phyloP scores from a whole-genome alignment of 2,329 filamentous ascomycete genomes.

The Ophiosphaerella narmari region DNA sequence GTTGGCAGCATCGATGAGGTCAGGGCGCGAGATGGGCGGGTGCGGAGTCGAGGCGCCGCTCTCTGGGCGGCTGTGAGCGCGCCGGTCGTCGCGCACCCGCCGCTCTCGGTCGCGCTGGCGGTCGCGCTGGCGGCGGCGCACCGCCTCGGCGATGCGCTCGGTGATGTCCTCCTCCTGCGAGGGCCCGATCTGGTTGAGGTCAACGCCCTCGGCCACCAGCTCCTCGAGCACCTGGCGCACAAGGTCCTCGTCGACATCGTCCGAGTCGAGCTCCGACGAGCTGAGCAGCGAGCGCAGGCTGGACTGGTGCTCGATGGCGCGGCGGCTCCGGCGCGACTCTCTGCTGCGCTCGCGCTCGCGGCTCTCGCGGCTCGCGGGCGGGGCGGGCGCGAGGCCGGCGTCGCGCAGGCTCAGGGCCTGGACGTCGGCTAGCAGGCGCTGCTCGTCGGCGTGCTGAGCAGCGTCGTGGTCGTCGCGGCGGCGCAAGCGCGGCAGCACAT shows the following conservation, averaged over 20 bases:
- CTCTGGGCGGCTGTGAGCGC: conserved; percentile 37
- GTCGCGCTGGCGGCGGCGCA: conserved; percentile 67
- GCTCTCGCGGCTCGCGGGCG: conserved; percentile 36
- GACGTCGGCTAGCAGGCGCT: conserved; percentile 71
- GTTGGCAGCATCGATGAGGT: conserved; percentile 50
- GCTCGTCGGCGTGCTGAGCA: conserved; percentile 72
- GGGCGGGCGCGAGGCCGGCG: conserved; percentile 54
- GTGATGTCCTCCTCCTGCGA: conserved; percentile 87
- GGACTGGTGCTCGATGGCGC: conserved; percentile 82
- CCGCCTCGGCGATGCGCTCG: conserved; percentile 87
- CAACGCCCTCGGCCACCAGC: conserved; percentile 83
- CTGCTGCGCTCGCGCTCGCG: conserved; percentile 45
- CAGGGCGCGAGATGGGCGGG: conserved; percentile 54
- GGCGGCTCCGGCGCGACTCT: conserved; percentile 35
- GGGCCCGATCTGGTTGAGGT: conserved; percentile 83
- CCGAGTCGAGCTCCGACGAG: conserved; percentile 73
- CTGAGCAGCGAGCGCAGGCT: conserved; percentile 85
- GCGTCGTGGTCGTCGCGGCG: conserved; percentile 59
- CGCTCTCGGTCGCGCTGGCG: conserved; percentile 26
- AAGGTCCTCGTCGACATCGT: conserved; percentile 85
- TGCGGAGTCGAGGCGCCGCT: conserved; percentile 43
- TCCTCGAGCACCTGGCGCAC: conserved; percentile 87
- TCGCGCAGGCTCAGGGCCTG: conserved; percentile 75
- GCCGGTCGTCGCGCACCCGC: conserved; percentile 36
- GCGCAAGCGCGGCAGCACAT: conserved; percentile 69